Conservation (phyloP, 2,329 filamentous ascomycete genomes). For the Fusarium nurragi region DNA sequence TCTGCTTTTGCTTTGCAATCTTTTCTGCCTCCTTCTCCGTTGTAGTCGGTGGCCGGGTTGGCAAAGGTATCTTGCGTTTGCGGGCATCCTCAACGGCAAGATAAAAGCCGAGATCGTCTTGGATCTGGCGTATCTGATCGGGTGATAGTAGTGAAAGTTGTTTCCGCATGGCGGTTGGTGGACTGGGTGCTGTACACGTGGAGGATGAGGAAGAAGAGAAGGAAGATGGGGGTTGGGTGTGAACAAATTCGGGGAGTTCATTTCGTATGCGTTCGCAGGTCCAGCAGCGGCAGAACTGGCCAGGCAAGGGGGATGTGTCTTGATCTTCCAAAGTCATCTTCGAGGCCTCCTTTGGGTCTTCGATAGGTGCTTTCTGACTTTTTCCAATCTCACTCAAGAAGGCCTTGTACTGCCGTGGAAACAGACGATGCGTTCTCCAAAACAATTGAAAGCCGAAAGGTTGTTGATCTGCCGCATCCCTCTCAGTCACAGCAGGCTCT, state of each 20-base stretch:
- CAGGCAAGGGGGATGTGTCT: neutral
- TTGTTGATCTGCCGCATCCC: neutral
- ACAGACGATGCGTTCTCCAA: conserved; percentile 17
- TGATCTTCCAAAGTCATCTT: conserved; percentile 1
- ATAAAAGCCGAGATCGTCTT: conserved; percentile 26
- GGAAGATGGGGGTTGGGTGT: neutral
- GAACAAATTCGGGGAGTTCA: conserved; percentile 7
- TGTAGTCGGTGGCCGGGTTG: conserved; percentile 10
- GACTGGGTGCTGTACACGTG: neutral
- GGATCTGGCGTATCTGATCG: conserved; percentile 17
- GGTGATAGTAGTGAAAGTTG: conserved; percentile 9
- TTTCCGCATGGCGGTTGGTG: neutral
- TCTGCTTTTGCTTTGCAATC: conserved; percentile 7
- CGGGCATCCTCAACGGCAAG: conserved; percentile 21
- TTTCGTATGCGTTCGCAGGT: conserved; percentile 28
- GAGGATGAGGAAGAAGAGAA: neutral
- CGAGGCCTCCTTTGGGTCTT: neutral
- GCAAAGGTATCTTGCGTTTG: neutral
- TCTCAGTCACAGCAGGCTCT: neutral
- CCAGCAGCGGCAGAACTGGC: conserved; percentile 17
- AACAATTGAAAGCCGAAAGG: conserved; percentile 17
- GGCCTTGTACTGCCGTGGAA: conserved; percentile 11
- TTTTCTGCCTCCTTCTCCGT: conserved; percentile 14
- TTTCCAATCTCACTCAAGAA: neutral
- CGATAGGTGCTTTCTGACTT: neutral